Conservation (phyloP, 805 yeast genomes). For the Schizosaccharomyces pombe region DNA sequence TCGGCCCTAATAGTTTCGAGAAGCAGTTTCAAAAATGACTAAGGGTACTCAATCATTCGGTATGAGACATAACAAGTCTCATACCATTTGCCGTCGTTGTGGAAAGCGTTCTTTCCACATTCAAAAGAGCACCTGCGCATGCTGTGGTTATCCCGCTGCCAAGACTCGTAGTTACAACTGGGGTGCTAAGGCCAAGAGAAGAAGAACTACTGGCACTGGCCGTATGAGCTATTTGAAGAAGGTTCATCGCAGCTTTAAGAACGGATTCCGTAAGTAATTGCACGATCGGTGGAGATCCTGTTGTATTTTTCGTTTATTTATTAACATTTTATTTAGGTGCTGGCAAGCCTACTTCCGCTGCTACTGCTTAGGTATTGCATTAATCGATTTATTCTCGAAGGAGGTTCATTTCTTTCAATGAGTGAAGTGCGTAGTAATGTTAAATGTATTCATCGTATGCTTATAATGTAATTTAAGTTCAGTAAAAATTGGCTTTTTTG, state of each 20-base stretch:
- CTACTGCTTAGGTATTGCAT: not conserved
- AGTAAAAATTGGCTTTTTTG: too few relatives aligned
- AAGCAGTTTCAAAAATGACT: constrained; percentile 4
- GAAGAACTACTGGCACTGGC: constrained; percentile 99
- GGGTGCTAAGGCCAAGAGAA: constrained; percentile 98
- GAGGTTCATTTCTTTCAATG: not conserved
- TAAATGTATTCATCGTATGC: too few relatives aligned
- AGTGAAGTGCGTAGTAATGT: not conserved
- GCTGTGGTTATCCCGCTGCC: constrained; percentile 99
- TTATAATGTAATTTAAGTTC: not conserved
- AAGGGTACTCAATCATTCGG: constrained; percentile 4
- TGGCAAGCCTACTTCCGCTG: not conserved
- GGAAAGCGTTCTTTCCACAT: constrained; percentile 96
- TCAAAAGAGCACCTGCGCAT: constrained; percentile 96
- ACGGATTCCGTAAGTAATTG: constrained; percentile 67
- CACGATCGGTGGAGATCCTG: not conserved
- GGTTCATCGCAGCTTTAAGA: constrained; percentile 94
- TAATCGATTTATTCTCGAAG: not conserved
- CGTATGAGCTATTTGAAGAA: constrained; percentile 95
- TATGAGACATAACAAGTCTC: constrained; percentile 88
- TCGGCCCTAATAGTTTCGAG: not conserved
- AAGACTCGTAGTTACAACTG: constrained; percentile 87
- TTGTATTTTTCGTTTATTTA: not conserved
- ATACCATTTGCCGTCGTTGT: constrained; percentile 83
- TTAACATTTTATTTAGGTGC: not conserved